Conservation (phyloP, 1,139 yeast species). For the Geotrichum reessii region DNA sequence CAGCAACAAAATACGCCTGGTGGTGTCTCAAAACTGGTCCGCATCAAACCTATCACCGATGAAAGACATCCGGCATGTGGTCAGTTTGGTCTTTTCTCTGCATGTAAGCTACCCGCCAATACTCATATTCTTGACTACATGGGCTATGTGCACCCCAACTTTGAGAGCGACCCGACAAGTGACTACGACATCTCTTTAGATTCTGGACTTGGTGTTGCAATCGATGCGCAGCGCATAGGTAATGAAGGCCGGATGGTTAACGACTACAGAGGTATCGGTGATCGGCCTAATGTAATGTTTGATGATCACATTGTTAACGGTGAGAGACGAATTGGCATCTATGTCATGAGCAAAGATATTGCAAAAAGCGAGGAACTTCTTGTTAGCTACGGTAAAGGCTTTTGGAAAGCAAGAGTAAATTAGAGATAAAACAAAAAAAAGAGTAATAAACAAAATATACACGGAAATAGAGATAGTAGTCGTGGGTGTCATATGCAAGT, state of each 20-base stretch:
- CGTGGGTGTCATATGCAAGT: background rate
- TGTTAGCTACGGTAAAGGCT: slow-evolving; percentile 30
- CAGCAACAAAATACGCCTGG: background rate
- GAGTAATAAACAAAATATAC: background rate
- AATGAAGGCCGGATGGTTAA: slow-evolving; percentile 32
- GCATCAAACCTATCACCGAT: slow-evolving; percentile 24
- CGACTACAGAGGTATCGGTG: slow-evolving; percentile 30
- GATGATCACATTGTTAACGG: slow-evolving; percentile 26
- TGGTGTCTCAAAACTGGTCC: slow-evolving; percentile 20
- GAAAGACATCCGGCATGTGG: slow-evolving; percentile 30
- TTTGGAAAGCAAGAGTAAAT: slow-evolving; percentile 23
- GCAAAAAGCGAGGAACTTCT: slow-evolving; percentile 27
- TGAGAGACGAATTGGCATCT: slow-evolving; percentile 27
- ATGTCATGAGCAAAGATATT: slow-evolving; percentile 21
- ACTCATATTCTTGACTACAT: slow-evolving; percentile 29
- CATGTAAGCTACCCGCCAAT: slow-evolving; percentile 24
- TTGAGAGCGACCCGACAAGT: slow-evolving; percentile 26
- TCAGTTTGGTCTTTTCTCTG: slow-evolving; percentile 29
- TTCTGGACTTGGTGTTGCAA: slow-evolving; percentile 23
- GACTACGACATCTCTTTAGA: slow-evolving; percentile 30
- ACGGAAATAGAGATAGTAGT: background rate
- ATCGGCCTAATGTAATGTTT: slow-evolving; percentile 27
- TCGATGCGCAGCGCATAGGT: slow-evolving; percentile 29
- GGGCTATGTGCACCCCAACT: slow-evolving; percentile 28
- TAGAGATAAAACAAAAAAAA: background rate